Base-by-base conservation (phyloP, 176 grass and related monocot genomes). In the Olyra latifolia region DNA sequence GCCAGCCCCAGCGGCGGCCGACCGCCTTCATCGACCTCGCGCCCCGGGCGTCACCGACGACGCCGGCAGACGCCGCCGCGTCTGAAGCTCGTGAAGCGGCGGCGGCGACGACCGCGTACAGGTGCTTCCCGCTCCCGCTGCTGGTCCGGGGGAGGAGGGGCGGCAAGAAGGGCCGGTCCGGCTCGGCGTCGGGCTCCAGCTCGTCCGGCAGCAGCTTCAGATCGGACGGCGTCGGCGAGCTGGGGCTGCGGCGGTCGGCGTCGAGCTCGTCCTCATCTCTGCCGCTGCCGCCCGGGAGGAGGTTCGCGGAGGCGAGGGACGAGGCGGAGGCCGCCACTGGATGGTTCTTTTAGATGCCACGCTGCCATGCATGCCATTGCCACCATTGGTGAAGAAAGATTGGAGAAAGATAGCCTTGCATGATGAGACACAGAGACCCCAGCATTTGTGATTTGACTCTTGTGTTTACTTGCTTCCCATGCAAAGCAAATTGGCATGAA, bases 101-200 rank as follows among this genome's bases (percentile, higher is more conserved):
- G 35, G 32, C 23, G 29, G 3, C 60, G 39, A n/a, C 61, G 52
- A n/a, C 42, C 39, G 41, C 28, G 19, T 70, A 53, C 61, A 76
- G 86, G 27, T 92, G 93, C 46, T 82, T 95, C 86, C 62, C 74
- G 40, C 62, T 89, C 39, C 84, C 80, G 15, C 24, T 69, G 66
- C 75, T 56, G 7, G n/a, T 85, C 43, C 74, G 83, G 41, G 59
- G 90, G 41, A 65, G 90, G 64, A 71, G 65, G 23, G 75, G 79
- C 71, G 59, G 75, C 9, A 88, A 59, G 75, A 88, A 68, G 48
- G 60, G 41, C 5, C 28, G 72, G 1, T 23, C 43, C 1, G 46
- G 85, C 3, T 27, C 66, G 0, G 74, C 14, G 20, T 42, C 71
- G 6, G 47, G 67, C 48, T 80, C 78, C 8, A 72, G 80, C 56